Percentiles rank a stretch among this genome's conserved stretches.
phyloP scores from a whole-genome alignment of 345 rosid species.

The Gossypium arboreum region DNA sequence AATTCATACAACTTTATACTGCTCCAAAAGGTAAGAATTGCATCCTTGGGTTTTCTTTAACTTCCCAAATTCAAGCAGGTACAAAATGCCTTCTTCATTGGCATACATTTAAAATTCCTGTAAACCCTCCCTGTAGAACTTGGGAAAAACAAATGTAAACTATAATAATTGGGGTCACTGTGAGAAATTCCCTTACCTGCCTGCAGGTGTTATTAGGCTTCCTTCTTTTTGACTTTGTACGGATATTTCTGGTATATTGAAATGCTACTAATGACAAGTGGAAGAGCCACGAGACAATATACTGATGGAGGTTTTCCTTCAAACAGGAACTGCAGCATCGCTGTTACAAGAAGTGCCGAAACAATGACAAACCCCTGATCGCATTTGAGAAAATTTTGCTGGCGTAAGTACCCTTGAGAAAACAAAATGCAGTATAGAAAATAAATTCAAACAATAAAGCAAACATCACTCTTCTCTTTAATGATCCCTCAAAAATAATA shows the following conservation, averaged over 20 bases:
- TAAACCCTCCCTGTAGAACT: background rate
- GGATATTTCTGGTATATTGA: constrained; percentile 92
- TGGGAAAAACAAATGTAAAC: constrained; percentile 2
- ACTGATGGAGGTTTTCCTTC: constrained; percentile 88
- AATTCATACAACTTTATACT: background rate
- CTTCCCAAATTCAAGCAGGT: background rate
- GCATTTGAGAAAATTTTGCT: constrained; percentile 5
- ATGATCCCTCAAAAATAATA: background rate
- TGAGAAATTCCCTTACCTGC: background rate
- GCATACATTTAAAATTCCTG: background rate
- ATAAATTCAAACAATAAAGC: background rate
- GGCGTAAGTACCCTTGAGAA: background rate
- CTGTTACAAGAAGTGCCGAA: constrained; percentile 88
- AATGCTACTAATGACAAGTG: constrained; percentile 78
- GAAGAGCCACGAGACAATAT: constrained; percentile 74
- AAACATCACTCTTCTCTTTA: background rate
- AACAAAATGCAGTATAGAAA: background rate
- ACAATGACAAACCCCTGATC: constrained; percentile 94
- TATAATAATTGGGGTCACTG: background rate
- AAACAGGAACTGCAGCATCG: constrained; percentile 78
- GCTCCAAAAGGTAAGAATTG: background rate
- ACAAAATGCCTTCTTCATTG: constrained; percentile 5
- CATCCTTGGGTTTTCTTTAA: background rate
- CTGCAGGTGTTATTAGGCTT: constrained; percentile 31
- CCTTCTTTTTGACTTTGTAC: constrained; percentile 62